phyloP scores from a whole-genome alignment of 805 yeast genomes.

The Kodamaea jinghongensis region DNA sequence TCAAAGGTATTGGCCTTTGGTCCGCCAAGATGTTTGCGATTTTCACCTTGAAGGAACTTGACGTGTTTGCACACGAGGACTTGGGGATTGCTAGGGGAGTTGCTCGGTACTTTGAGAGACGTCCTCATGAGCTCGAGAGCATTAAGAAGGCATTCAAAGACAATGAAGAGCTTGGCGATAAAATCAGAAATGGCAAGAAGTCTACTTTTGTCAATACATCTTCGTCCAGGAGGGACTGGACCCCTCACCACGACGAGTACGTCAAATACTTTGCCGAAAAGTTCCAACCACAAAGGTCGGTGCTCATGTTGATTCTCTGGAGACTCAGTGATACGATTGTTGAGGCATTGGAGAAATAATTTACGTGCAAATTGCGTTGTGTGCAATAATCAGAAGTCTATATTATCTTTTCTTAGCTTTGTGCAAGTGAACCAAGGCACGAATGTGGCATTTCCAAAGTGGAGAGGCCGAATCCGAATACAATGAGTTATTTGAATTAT shows the following conservation, averaged over 20 bases:
- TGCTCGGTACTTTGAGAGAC: conserved; percentile 54
- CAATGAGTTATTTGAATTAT: too few species aligned
- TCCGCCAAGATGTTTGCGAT: conserved; percentile 83
- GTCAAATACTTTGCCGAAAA: conserved; percentile 52
- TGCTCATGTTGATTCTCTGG: conserved; percentile 75
- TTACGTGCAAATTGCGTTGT: too few species aligned
- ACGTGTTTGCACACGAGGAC: conserved; percentile 77
- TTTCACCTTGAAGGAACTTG: conserved; percentile 62
- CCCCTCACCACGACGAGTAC: conserved; percentile 58
- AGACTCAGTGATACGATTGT: conserved; percentile 58
- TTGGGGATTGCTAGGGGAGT: conserved; percentile 84
- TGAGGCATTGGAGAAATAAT: conserved; percentile 35
- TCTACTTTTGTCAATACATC: conserved; percentile 29
- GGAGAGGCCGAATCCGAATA: too few species aligned
- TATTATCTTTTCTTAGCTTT: too few species aligned
- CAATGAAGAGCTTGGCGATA: conserved; percentile 26
- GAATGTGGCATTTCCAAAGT: too few species aligned
- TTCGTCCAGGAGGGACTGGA: conserved; percentile 58
- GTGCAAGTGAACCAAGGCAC: too few species aligned
- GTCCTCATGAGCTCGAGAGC: conserved; percentile 48
- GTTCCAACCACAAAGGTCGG: conserved; percentile 65
- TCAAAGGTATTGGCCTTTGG: conserved; percentile 84
- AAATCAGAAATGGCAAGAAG: conserved; percentile 27
- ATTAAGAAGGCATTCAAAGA: conserved; percentile 38
- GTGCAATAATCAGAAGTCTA: too few species aligned